phyloP scores from a whole-genome alignment of 129 eudicot genomes.

The Lactuca saligna region DNA sequence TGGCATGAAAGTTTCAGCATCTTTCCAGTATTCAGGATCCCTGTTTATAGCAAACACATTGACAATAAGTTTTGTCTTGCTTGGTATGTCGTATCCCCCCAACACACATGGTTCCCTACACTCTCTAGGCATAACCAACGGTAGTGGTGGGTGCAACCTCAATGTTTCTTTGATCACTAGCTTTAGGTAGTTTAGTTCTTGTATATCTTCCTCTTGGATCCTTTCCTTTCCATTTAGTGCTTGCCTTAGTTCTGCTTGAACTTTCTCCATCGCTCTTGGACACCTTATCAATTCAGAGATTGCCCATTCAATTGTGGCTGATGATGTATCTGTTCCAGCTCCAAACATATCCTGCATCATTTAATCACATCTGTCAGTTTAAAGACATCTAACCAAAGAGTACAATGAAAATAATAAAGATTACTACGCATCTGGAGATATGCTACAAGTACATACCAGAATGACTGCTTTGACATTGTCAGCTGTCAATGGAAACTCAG shows the following conservation, averaged over 20 bases:
- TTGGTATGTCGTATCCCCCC: slow-evolving; percentile 31
- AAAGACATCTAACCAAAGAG: not conserved
- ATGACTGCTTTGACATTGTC: slow-evolving; percentile 40
- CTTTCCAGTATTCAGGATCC: slow-evolving; percentile 37
- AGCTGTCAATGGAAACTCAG: slow-evolving; percentile 27
- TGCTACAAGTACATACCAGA: slow-evolving; percentile 20
- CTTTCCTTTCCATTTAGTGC: slow-evolving; percentile 21
- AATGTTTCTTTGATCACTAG: slow-evolving; percentile 40
- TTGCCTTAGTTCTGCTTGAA: slow-evolving; percentile 42
- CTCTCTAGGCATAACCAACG: slow-evolving; percentile 40
- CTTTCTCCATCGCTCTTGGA: slow-evolving; percentile 37
- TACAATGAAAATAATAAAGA: not conserved
- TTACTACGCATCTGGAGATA: no score
- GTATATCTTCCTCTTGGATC: slow-evolving; percentile 31
- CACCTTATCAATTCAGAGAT: slow-evolving; percentile 37
- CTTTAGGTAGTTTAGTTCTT: slow-evolving; percentile 31
- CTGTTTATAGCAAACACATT: slow-evolving; percentile 31
- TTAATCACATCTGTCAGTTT: not conserved
- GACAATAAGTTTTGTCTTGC: slow-evolving; percentile 32
- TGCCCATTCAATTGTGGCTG: slow-evolving; percentile 39
- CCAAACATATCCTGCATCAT: slow-evolving; percentile 33
- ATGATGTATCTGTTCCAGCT: slow-evolving; percentile 41
- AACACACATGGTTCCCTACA: slow-evolving; percentile 17
- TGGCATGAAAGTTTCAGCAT: slow-evolving; percentile 39
- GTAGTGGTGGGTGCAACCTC: slow-evolving; percentile 30